Evolutionary conservation across 371 early-diverging fungal genomes (phyloP).

Genomic region (Mortierella sp.): DNA sequence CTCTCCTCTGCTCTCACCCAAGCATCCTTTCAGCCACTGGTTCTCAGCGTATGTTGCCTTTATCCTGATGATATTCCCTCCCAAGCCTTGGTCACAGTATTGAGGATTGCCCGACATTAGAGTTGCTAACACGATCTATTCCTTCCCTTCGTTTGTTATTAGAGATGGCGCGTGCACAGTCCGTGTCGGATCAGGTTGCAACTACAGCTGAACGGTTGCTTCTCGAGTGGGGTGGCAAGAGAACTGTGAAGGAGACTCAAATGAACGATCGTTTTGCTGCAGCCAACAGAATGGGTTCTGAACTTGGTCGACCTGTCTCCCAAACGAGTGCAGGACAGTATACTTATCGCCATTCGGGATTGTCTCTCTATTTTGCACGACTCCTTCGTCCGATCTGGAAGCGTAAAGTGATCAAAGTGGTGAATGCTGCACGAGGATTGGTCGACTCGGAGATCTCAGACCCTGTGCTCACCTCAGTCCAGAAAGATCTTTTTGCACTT

Average conservation of each 20-base stretch:
- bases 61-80: background rate
- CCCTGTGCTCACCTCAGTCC: constrained; percentile 56
- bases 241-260: constrained; percentile 35
- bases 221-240: constrained; percentile 74
- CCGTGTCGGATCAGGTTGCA: background rate
- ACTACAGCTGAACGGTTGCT: constrained; percentile 59
- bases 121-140: background rate
- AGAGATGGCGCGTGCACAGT: constrained; percentile 11
- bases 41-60: background rate
- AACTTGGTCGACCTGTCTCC: constrained; percentile 62
- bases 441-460: constrained; percentile 50
- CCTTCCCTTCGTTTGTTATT: background rate
- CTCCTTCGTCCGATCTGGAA: constrained; percentile 79
- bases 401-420: constrained; percentile 57
- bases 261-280: constrained; percentile 26
- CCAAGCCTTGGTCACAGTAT: background rate
- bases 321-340: constrained; percentile 58
- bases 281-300: constrained; percentile 50
- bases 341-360: constrained; percentile 82
- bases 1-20: constrained; percentile 42
- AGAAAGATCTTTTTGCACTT: constrained; percentile 57
- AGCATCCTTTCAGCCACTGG: constrained; percentile 23
- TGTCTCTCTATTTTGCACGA: constrained; percentile 80
- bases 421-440: constrained; percentile 31
- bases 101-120: background rate